Conservation (phyloP, 2,329 filamentous ascomycete genomes). For the Aureobasidium zeae region DNA sequence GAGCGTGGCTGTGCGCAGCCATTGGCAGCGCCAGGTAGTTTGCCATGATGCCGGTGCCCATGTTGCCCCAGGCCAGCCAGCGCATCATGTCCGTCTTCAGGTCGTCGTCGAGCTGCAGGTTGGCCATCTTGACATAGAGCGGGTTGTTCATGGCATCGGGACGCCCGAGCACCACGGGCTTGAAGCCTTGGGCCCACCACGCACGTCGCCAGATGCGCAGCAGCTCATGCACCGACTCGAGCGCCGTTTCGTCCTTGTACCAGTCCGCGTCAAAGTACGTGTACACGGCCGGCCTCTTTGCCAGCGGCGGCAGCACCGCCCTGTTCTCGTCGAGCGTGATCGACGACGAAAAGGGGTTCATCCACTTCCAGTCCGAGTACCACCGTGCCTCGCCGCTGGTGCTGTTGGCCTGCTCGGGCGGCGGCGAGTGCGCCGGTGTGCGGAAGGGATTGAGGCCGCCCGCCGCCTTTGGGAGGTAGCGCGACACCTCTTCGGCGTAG, state of each 20-base stretch:
- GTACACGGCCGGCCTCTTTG: conserved; percentile 65
- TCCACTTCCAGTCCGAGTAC: conserved; percentile 86
- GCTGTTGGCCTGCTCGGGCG: conserved; percentile 66
- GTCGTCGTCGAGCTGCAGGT: conserved; percentile 48
- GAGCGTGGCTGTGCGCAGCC: conserved; percentile 61
- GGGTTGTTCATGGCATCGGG: conserved; percentile 78
- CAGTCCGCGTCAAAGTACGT: conserved; percentile 75
- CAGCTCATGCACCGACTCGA: conserved; percentile 66
- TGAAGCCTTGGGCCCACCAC: conserved; percentile 93
- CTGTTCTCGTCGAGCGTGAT: conserved; percentile 73
- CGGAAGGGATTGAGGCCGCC: conserved; percentile 53
- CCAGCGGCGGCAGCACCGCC: conserved; percentile 70
- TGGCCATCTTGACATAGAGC: conserved; percentile 61
- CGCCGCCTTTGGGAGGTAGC: conserved; percentile 26
- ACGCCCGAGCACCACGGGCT: conserved; percentile 67
- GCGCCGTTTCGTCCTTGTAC: conserved; percentile 53
- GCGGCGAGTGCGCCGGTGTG: conserved; percentile 60
- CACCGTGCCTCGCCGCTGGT: conserved; percentile 70
- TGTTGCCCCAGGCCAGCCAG: conserved; percentile 88
- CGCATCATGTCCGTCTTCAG: conserved; percentile 65
- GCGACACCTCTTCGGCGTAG: conserved; percentile 29
- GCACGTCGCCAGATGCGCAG: conserved; percentile 82
- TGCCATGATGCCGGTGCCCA: conserved; percentile 73
- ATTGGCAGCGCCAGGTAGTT: conserved; percentile 80
- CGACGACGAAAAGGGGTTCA: conserved; percentile 76